Percentiles rank a stretch among this genome's conserved stretches.
These are phyloP conservation scores for Rhodotorula sp. DNA, from an alignment of 1,284 basidiomycete genomes.

Conservation along the genomic window DNA sequence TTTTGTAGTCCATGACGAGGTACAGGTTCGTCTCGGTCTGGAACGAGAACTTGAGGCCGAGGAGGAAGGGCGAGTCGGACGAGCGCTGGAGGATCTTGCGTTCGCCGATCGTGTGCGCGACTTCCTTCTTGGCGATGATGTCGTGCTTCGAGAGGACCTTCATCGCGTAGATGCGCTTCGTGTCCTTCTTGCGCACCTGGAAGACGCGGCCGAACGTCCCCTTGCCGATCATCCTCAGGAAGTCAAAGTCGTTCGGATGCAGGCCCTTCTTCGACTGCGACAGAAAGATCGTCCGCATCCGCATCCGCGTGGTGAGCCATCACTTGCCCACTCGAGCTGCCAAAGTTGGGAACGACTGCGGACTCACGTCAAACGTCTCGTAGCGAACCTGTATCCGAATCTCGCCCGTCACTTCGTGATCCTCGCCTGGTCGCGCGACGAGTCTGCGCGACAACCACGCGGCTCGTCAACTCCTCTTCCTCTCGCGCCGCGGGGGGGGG, in stretches of 20 bases:
- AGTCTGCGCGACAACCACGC: constrained; percentile 29
- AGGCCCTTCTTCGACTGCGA: constrained; percentile 45
- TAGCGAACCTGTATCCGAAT: constrained; percentile 93
- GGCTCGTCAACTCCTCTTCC: constrained; percentile 8
- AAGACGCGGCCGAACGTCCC: constrained; percentile 99
- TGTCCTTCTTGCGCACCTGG: constrained; percentile 97
- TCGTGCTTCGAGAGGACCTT: constrained; percentile 98
- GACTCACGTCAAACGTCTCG: constrained; percentile 77
- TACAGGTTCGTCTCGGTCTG: constrained; percentile 95
- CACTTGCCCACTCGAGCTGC: rapidly evolving
- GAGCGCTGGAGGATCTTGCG: constrained; percentile 96
- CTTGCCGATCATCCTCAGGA: constrained; percentile 96
- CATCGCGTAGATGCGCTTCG: constrained; percentile 99
- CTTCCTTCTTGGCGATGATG: constrained; percentile 98
- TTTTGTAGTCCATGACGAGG: constrained; percentile 98
- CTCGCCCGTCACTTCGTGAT: constrained; percentile 80
- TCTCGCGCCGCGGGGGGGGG: neutral
- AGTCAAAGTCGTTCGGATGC: constrained; percentile 76
- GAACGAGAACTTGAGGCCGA: constrained; percentile 98
- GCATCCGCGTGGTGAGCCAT: neutral
- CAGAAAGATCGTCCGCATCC: neutral
- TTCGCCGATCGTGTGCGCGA: constrained; percentile 98
- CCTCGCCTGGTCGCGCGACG: constrained; percentile 31
- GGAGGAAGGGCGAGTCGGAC: constrained; percentile 92
- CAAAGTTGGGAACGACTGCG: constrained; percentile 1